Percentiles rank a stretch among this genome's conserved stretches.
phyloP scores from a whole-genome alignment of 805 yeast species.

The Metschnikowia cerradonensis region DNA sequence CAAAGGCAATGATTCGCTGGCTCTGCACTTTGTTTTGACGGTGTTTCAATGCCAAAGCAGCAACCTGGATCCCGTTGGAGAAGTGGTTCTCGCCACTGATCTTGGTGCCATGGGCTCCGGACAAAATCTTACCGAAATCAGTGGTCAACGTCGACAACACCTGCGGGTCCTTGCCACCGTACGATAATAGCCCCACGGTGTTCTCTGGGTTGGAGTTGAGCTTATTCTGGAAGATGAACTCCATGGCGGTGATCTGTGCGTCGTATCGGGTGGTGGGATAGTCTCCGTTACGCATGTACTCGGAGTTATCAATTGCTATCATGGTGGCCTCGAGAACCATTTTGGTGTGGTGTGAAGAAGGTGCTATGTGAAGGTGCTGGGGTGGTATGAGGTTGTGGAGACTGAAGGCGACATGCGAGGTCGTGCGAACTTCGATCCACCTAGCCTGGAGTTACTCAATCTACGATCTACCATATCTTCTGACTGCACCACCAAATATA shows the following conservation, averaged over 20 bases:
- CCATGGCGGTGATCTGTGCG: conserved; percentile 89
- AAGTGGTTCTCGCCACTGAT: conserved; percentile 67
- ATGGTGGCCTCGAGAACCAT: conserved; percentile 97
- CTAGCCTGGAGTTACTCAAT: too few species aligned
- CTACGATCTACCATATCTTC: too few species aligned
- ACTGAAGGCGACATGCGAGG: conserved; percentile 5
- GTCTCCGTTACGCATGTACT: conserved; percentile 94
- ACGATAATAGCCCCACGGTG: conserved; percentile 86
- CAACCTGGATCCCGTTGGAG: conserved; percentile 85
- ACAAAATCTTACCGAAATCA: conserved; percentile 79
- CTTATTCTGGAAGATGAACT: conserved; percentile 79
- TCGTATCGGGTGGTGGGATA: conserved; percentile 82
- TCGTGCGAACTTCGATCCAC: conserved; percentile 4
- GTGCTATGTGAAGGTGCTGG: not conserved
- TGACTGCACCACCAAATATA: too few species aligned
- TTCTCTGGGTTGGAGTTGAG: conserved; percentile 88
- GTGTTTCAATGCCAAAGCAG: conserved; percentile 85
- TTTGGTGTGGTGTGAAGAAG: conserved; percentile 3
- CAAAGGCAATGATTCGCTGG: conserved; percentile 85
- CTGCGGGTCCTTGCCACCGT: conserved; percentile 79
- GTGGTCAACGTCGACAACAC: conserved; percentile 86
- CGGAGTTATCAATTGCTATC: conserved; percentile 93
- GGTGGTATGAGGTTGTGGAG: conserved; percentile 4
- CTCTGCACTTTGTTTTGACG: conserved; percentile 91
- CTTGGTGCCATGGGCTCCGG: conserved; percentile 77